Conservation (phyloP, 306 rosid genomes). For the Erythrophleum fordii region DNA sequence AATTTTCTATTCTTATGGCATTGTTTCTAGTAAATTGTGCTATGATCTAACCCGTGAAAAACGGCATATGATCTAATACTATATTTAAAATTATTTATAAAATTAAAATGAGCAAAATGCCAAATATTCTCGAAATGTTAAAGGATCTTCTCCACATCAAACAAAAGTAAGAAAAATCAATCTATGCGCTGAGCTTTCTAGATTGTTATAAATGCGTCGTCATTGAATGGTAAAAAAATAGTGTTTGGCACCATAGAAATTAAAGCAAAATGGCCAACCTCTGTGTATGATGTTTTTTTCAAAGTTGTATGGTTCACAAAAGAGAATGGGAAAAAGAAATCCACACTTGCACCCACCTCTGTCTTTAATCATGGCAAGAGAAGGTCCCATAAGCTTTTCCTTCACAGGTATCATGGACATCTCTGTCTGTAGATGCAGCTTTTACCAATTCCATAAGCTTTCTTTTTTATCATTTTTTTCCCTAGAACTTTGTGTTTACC, state of each 20-base stretch:
- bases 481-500: neutral
- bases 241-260: conserved; percentile 34
- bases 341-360: conserved; percentile 42
- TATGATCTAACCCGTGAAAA: conserved; percentile 41
- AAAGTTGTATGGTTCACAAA: conserved; percentile 39
- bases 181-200: neutral
- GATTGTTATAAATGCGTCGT: neutral
- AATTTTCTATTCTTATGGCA: neutral
- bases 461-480: too few relatives aligned
- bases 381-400: conserved; percentile 67
- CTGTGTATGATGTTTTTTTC: neutral
- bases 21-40: conserved; percentile 55
- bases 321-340: conserved; percentile 38
- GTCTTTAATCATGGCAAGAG: conserved; percentile 70
- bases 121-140: conserved; percentile 46
- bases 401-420: conserved; percentile 63
- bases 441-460: neutral
- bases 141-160: neutral
- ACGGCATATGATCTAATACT: neutral
- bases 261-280: conserved; percentile 41
- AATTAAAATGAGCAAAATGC: conserved; percentile 33
- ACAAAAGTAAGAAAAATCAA: neutral
- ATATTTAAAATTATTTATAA: neutral
- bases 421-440: conserved; percentile 43
- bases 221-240: neutral